Conservation (phyloP, 331 rosid species). For the Pyracantha coccinea region DNA sequence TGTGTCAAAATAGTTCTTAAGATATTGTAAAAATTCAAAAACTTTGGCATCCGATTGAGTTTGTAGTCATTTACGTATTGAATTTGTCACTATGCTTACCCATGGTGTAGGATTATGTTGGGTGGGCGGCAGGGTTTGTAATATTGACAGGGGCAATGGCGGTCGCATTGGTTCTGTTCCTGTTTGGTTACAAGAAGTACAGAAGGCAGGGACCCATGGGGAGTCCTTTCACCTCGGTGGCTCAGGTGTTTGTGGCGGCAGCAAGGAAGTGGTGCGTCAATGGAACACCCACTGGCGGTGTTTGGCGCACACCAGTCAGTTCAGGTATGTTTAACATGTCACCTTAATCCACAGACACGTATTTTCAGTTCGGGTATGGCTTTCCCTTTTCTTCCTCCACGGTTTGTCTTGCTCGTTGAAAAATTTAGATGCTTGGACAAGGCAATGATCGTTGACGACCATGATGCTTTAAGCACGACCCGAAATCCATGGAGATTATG, state of each 20-base stretch:
- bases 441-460: slow-evolving; percentile 17
- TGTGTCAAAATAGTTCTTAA: neutral
- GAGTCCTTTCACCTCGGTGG: slow-evolving; percentile 30
- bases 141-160: slow-evolving; percentile 15
- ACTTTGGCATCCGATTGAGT: neutral
- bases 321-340: neutral
- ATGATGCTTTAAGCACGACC: slow-evolving; percentile 8
- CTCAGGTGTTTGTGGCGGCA: slow-evolving; percentile 37
- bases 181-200: slow-evolving; percentile 20
- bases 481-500: slow-evolving; percentile 26
- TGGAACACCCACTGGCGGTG: neutral
- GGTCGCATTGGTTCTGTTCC: slow-evolving; percentile 19
- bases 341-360: neutral
- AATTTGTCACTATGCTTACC: neutral
- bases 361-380: neutral
- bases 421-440: slow-evolving; percentile 25
- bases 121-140: slow-evolving; percentile 32
- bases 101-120: slow-evolving; percentile 19
- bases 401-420: neutral
- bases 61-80: neutral
- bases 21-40: neutral
- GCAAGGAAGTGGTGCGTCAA: slow-evolving; percentile 13
- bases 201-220: slow-evolving; percentile 22
- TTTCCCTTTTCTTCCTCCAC: neutral
- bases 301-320: slow-evolving; percentile 11